A percentile compares a stretch with the other conserved stretches of the same genome.
phyloP scores from a whole-genome alignment of 2,329 filamentous ascomycete species.

The Macrophomina pseudophaseolina region DNA sequence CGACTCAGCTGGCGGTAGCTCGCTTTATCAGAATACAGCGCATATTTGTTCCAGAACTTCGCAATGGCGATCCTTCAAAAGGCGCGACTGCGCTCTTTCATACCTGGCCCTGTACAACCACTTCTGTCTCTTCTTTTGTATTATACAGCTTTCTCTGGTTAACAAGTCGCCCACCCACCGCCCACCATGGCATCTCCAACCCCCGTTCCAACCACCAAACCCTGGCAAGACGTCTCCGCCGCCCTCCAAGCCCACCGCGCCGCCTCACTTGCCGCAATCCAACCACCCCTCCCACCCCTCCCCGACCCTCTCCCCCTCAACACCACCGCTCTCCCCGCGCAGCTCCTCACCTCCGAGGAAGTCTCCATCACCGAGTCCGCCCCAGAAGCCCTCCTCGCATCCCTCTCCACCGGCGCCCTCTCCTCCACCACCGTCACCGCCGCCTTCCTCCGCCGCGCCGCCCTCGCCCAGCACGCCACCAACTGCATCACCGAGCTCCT shows the following conservation, averaged over 20 bases:
- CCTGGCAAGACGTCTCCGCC: constrained; percentile 55
- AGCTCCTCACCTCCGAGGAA: constrained; percentile 42
- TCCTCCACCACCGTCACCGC: constrained; percentile 51
- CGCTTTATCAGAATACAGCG: not conserved
- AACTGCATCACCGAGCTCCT: constrained; percentile 50
- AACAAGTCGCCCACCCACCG: not conserved
- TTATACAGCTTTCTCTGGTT: not conserved
- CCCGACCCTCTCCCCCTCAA: constrained; percentile 48
- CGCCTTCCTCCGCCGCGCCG: constrained; percentile 60
- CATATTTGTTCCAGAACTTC: not conserved
- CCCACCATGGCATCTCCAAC: constrained; percentile 1
- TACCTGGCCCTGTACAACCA: not conserved
- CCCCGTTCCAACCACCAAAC: constrained; percentile 18
- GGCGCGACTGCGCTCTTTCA: not conserved
- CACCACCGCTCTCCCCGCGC: constrained; percentile 52
- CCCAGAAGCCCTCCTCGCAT: constrained; percentile 38
- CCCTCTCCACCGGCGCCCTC: constrained; percentile 35
- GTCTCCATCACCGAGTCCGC: constrained; percentile 44
- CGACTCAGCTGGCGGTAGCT: not conserved
- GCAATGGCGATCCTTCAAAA: constrained; percentile 3
- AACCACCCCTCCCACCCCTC: constrained; percentile 47
- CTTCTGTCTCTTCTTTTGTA: not conserved
- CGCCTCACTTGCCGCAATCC: constrained; percentile 49
- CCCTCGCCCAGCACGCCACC: constrained; percentile 63
- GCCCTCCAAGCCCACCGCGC: constrained; percentile 55